Percentiles rank a stretch among this genome's conserved stretches.
phyloP scores from a whole-genome alignment of 192 early-diverging fungal species.

The Backusella macrospora region DNA sequence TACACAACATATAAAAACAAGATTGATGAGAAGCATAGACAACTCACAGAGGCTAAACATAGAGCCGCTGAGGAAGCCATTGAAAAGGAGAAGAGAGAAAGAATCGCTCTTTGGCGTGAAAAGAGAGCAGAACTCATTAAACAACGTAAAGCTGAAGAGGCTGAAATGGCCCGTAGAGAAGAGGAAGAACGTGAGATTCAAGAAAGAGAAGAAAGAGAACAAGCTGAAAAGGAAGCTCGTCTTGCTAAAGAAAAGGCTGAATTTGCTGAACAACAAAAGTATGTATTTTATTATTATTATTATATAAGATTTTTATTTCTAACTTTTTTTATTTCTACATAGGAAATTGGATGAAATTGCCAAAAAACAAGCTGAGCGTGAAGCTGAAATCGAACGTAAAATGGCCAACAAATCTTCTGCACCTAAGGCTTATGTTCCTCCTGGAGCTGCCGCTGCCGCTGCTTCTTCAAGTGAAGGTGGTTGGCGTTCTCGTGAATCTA shows the following conservation, averaged over 20 bases:
- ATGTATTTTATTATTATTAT: neutral
- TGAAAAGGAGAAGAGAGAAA: conserved; percentile 70
- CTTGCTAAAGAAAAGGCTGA: conserved; percentile 47
- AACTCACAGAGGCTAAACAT: conserved; percentile 56
- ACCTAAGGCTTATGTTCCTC: neutral
- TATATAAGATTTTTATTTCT: neutral
- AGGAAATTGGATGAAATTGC: conserved; percentile 55
- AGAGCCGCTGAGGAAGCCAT: conserved; percentile 63
- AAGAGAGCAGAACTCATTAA: conserved; percentile 54
- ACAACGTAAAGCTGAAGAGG: conserved; percentile 45
- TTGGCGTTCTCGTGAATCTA: neutral
- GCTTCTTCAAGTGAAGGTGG: neutral
- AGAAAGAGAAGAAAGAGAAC: conserved; percentile 49
- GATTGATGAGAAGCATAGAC: conserved; percentile 61
- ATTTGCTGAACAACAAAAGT: conserved; percentile 37
- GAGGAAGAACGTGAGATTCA: conserved; percentile 44
- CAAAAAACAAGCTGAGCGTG: conserved; percentile 49
- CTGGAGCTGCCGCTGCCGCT: neutral
- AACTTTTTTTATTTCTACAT: neutral
- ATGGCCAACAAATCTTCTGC: conserved; percentile 13
- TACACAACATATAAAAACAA: conserved; percentile 66
- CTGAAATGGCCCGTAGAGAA: conserved; percentile 36
- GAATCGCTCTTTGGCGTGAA: conserved; percentile 64
- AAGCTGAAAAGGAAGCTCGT: conserved; percentile 49
- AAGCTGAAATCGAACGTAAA: conserved; percentile 52